Conservation (phyloP, 139 green algal genomes). For the Desmodesmus armatus region DNA sequence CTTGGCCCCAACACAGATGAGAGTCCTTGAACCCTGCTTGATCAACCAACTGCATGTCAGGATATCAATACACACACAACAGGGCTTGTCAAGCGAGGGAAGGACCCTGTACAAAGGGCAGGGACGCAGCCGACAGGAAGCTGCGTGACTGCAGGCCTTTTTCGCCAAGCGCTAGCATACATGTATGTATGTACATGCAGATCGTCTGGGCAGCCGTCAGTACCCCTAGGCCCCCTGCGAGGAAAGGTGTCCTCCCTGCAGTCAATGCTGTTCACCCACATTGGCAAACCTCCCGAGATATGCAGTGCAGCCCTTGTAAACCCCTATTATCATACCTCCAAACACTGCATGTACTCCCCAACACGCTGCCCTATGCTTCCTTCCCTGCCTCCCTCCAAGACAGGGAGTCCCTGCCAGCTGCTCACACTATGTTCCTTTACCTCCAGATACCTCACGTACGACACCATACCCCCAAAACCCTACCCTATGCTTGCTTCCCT, state of each 20-base stretch:
- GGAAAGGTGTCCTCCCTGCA: not conserved
- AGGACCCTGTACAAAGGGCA: too few species aligned
- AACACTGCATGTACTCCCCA: not conserved
- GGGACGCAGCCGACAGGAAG: too few species aligned
- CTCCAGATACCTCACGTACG: too few species aligned
- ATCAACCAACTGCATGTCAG: not conserved
- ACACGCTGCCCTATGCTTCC: too few species aligned
- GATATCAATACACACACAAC: too few species aligned
- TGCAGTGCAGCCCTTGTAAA: not conserved
- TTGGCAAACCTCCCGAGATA: not conserved
- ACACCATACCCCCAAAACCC: too few species aligned
- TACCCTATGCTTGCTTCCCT: too few species aligned
- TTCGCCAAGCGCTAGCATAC: too few species aligned
- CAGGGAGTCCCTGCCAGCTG: too few species aligned
- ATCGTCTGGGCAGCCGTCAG: not conserved
- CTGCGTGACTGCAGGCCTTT: not conserved
- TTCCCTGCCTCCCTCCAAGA: too few species aligned
- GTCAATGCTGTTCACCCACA: not conserved
- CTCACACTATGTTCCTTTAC: too few species aligned
- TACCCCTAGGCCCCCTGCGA: not conserved
- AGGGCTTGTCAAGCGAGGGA: too few species aligned
- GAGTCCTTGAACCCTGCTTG: slow-evolving; percentile 47
- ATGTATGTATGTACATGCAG: not conserved
- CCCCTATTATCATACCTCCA: not conserved
- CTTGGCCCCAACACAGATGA: slow-evolving; percentile 46